Percentiles rank a stretch among this genome's conserved stretches.
phyloP scores from a whole-genome alignment of 78 protist genomes.

The Guillardia theta region DNA sequence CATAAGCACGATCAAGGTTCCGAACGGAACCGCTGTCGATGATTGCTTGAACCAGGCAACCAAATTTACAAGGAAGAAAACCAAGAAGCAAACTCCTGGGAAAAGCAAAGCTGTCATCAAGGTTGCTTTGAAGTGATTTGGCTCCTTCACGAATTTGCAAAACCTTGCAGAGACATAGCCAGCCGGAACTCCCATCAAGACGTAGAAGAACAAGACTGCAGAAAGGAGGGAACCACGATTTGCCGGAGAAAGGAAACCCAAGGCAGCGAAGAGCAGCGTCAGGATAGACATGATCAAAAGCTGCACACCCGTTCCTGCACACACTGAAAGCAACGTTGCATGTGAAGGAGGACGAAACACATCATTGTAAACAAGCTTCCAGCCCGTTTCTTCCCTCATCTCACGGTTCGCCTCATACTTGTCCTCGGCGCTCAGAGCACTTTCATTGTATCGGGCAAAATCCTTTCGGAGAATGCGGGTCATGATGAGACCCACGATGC shows the following conservation, averaged over 20 bases:
- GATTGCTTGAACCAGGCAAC: conserved; percentile 51
- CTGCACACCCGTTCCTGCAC: conserved; percentile 85
- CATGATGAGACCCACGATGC: conserved; percentile 52
- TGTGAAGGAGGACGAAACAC: conserved; percentile 92
- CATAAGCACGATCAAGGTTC: conserved; percentile 73
- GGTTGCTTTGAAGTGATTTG: conserved; percentile 71
- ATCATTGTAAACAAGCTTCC: conserved; percentile 96
- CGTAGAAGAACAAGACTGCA: conserved; percentile 83
- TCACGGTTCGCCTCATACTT: neutral
- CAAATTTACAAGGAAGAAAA: conserved; percentile 69
- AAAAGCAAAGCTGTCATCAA: conserved; percentile 60
- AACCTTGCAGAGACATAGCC: neutral
- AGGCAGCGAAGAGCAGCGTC: conserved; percentile 73
- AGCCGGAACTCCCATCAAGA: conserved; percentile 71
- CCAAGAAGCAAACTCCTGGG: conserved; percentile 67
- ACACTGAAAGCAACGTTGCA: conserved; percentile 50
- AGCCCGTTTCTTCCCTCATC: conserved; percentile 74
- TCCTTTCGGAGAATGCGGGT: conserved; percentile 52
- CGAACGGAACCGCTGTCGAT: conserved; percentile 34
- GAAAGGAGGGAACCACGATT: conserved; percentile 86
- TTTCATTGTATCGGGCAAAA: conserved; percentile 22
- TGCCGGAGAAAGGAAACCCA: conserved; percentile 97
- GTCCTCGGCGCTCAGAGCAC: neutral
- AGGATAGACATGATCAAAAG: conserved; percentile 32
- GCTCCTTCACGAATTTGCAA: conserved; percentile 36